These are phyloP conservation scores for Boletus barrowsii DNA, from an alignment of 768 basidiomycete species.

Conservation along the genomic window DNA sequence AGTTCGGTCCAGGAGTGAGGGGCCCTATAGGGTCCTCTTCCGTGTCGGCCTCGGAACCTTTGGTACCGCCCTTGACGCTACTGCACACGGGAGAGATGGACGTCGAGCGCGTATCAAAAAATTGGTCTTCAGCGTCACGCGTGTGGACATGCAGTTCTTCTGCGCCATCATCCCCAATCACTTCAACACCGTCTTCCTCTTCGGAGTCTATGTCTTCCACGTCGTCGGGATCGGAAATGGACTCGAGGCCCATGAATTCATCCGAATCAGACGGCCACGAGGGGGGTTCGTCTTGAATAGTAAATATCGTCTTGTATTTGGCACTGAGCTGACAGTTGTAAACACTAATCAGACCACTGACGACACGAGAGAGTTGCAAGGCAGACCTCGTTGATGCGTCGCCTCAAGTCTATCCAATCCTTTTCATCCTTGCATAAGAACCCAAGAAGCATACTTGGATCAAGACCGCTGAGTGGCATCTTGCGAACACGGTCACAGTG, in stretches of 20 bases:
- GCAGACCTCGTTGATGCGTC: slow-evolving; percentile 69
- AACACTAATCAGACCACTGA: slow-evolving; percentile 7
- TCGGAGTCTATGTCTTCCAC: slow-evolving; percentile 61
- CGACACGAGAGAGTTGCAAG: neutral
- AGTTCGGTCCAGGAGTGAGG: slow-evolving; percentile 60
- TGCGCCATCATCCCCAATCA: slow-evolving; percentile 23
- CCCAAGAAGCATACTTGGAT: slow-evolving; percentile 96
- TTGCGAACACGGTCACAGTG: slow-evolving; percentile 96
- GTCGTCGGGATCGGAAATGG: slow-evolving; percentile 75
- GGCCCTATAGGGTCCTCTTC: slow-evolving; percentile 73
- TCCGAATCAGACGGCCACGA: slow-evolving; percentile 76
- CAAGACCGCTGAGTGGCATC: slow-evolving; percentile 87
- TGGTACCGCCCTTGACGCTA: slow-evolving; percentile 35
- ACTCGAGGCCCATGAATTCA: slow-evolving; percentile 72
- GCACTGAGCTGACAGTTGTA: slow-evolving; percentile 24
- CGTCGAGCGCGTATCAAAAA: slow-evolving; percentile 52
- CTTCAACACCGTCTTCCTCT: slow-evolving; percentile 44
- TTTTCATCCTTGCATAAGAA: slow-evolving; percentile 80
- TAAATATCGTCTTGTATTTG: slow-evolving; percentile 73
- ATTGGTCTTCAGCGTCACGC: slow-evolving; percentile 43
- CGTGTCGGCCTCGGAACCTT: slow-evolving; percentile 59
- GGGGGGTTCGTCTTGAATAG: slow-evolving; percentile 85
- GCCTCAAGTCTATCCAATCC: slow-evolving; percentile 83
- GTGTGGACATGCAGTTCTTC: slow-evolving; percentile 28
- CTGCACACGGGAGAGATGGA: slow-evolving; percentile 42